These are phyloP conservation scores for Cyberlindnera veronae DNA, from an alignment of 805 yeast species.

Conservation along the genomic window DNA sequence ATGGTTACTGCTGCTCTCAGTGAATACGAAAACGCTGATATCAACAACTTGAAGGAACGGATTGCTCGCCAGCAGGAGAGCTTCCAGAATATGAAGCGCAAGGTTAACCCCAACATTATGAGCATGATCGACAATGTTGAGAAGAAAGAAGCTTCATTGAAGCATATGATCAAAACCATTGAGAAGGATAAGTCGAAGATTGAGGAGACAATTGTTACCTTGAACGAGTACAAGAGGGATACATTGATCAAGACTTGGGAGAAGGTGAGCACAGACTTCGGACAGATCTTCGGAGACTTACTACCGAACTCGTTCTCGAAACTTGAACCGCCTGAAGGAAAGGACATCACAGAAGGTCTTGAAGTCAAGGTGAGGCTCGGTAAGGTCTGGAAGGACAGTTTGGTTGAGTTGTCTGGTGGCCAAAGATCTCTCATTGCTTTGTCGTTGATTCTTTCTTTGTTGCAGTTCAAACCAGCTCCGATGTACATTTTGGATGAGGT, in stretches of 20 bases:
- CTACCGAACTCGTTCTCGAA: constrained; percentile 89
- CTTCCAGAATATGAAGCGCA: constrained; percentile 68
- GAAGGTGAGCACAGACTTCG: constrained; percentile 86
- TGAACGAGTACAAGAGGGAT: constrained; percentile 81
- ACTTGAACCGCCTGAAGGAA: constrained; percentile 74
- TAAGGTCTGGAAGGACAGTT: constrained; percentile 90
- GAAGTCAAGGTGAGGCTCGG: constrained; percentile 90
- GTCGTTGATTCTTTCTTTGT: constrained; percentile 84
- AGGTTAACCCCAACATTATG: constrained; percentile 84
- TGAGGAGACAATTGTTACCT: constrained; percentile 77
- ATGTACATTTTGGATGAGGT: constrained; percentile 97
- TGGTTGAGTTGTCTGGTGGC: constrained; percentile 95
- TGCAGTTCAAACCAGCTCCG: constrained; percentile 97
- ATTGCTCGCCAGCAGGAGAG: constrained; percentile 53
- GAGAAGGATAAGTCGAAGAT: constrained; percentile 88
- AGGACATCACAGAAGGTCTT: constrained; percentile 83
- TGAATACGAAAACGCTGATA: constrained; percentile 59
- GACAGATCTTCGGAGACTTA: constrained; percentile 81
- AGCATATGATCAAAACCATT: constrained; percentile 78
- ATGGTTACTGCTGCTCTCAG: constrained; percentile 53
- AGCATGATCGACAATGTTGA: constrained; percentile 89
- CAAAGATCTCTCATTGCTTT: constrained; percentile 93
- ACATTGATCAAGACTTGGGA: constrained; percentile 82
- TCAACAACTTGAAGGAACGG: constrained; percentile 59
- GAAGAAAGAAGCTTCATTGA: constrained; percentile 75